Evolutionary conservation across 805 yeast genomes (phyloP).

Genomic region (Candida pseudoglaebosa): DNA sequence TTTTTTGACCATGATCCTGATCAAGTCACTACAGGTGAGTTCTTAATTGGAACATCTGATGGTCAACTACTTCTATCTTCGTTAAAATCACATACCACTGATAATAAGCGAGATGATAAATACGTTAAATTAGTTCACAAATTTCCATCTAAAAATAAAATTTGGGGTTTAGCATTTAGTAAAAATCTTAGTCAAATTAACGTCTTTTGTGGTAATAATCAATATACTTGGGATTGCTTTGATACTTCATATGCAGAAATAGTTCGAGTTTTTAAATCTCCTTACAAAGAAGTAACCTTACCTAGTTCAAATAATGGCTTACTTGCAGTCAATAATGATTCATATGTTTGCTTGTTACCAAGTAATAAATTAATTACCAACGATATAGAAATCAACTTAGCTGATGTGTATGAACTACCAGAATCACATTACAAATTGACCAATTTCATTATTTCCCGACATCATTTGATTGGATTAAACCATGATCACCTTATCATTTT

Average conservation of each 20-base stretch:
- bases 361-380: slow-evolving; percentile 21
- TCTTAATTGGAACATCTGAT: slow-evolving; percentile 27
- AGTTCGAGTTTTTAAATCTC: slow-evolving; percentile 22
- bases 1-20: slow-evolving; percentile 13
- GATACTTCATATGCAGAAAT: slow-evolving; percentile 28
- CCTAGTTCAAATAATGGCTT: slow-evolving; percentile 6
- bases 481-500: slow-evolving; percentile 17
- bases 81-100: slow-evolving; percentile 26
- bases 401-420: slow-evolving; percentile 14
- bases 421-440: slow-evolving; percentile 8
- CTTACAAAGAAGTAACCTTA: slow-evolving; percentile 10
- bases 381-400: slow-evolving; percentile 25
- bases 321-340: slow-evolving; percentile 15
- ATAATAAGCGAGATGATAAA: slow-evolving; percentile 35
- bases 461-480: slow-evolving; percentile 25
- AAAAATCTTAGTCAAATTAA: slow-evolving; percentile 22
- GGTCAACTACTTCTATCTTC: slow-evolving; percentile 24
- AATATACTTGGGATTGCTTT: slow-evolving; percentile 32
- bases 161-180: slow-evolving; percentile 18
- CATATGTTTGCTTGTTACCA: slow-evolving; percentile 11
- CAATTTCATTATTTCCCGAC: slow-evolving; percentile 23
- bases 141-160: slow-evolving; percentile 2
- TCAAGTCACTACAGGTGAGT: slow-evolving; percentile 22
- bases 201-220: slow-evolving; percentile 14
- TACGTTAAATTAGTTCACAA: slow-evolving; percentile 26